phyloP scores from a whole-genome alignment of 2,329 filamentous ascomycete species.

The Colletotrichum godetiae region DNA sequence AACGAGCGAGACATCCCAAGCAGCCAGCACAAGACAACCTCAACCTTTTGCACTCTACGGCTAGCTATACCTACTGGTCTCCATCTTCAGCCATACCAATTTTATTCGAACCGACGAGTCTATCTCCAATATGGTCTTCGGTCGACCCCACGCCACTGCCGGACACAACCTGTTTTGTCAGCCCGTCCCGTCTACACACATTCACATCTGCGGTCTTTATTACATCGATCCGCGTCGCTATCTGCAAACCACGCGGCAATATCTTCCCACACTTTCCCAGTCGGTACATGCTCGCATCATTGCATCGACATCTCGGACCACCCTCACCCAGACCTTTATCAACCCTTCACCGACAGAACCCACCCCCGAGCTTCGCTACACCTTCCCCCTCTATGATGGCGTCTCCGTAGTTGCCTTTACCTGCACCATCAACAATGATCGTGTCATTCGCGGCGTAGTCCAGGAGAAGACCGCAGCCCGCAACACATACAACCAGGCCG shows the following conservation, averaged over 20 bases:
- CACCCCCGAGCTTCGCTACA: conserved; percentile 67
- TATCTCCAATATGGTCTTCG: not conserved
- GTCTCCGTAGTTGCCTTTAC: conserved; percentile 76
- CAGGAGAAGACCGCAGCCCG: conserved; percentile 74
- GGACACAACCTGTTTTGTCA: not conserved
- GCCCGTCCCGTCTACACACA: not conserved
- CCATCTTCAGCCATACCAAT: not conserved
- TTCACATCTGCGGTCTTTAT: conserved; percentile 50
- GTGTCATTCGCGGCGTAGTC: conserved; percentile 72
- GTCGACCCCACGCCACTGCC: not conserved
- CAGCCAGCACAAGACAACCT: not conserved
- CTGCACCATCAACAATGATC: conserved; percentile 68
- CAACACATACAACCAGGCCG: conserved; percentile 68
- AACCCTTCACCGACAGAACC: conserved; percentile 58
- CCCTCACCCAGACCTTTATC: conserved; percentile 67
- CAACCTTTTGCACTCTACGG: not conserved
- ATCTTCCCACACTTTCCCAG: conserved; percentile 69
- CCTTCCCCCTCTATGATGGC: conserved; percentile 79
- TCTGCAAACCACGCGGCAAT: conserved; percentile 42
- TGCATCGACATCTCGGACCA: conserved; percentile 61
- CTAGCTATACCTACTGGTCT: not conserved
- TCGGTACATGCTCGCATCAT: conserved; percentile 71
- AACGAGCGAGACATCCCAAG: not conserved
- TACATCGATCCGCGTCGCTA: conserved; percentile 37
- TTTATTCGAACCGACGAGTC: not conserved